Conservation (phyloP, 768 basidiomycete genomes). For the Boletus sp. region DNA sequence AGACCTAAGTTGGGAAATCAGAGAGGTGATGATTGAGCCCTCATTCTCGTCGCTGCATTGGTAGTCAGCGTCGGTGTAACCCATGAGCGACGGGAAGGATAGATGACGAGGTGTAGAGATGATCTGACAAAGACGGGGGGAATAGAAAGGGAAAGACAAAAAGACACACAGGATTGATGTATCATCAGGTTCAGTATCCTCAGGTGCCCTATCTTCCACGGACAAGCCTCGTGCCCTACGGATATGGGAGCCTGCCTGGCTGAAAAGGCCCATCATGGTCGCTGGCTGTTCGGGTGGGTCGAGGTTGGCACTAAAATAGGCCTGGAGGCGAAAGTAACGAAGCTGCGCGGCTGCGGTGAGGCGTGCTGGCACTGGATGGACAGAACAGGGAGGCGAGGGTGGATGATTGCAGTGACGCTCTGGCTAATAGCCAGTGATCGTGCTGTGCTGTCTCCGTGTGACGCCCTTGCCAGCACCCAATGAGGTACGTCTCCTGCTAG, state of each 20-base stretch:
- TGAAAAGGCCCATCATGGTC: slow-evolving; percentile 79
- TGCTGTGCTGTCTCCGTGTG: slow-evolving; percentile 11
- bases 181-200: slow-evolving; percentile 85
- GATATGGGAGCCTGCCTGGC: slow-evolving; percentile 60
- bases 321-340: not conserved
- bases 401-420: not conserved
- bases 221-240: slow-evolving; percentile 65
- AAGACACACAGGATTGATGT: slow-evolving; percentile 79
- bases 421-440: not conserved
- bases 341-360: slow-evolving; percentile 25
- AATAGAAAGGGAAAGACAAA: slow-evolving; percentile 18
- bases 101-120: slow-evolving; percentile 2
- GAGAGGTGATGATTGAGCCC: slow-evolving; percentile 80
- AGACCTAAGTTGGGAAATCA: slow-evolving; percentile 87
- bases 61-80: slow-evolving; percentile 32
- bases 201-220: slow-evolving; percentile 68
- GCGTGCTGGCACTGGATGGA: slow-evolving; percentile 9
- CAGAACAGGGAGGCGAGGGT: not conserved
- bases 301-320: not conserved
- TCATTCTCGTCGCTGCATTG: slow-evolving; percentile 82
- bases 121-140: slow-evolving; percentile 29
- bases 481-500: not conserved
- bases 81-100: slow-evolving; percentile 22
- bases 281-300: slow-evolving; percentile 7
- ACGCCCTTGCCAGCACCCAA: not conserved